Evolutionary conservation across 257 asterid genomes (phyloP).

Genomic region (Parsonsia alboflavescens): DNA sequence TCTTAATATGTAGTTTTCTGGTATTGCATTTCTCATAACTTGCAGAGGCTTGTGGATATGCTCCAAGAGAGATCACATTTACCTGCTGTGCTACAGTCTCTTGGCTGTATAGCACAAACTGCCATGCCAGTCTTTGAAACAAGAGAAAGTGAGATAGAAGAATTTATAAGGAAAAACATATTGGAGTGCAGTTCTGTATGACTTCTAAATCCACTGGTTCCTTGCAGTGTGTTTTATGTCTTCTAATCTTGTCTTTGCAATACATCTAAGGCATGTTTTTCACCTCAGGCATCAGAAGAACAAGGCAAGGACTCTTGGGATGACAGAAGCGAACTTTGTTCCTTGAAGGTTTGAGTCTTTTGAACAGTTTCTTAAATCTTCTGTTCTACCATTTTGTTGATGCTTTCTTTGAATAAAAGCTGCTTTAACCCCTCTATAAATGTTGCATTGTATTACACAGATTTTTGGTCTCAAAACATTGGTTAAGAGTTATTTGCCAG

Average conservation of each 20-base stretch:
- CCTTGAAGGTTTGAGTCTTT: conserved; percentile 62
- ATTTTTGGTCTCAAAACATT: conserved; percentile 86
- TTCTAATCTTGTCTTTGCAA: background rate
- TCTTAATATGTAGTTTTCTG: conserved; percentile 14
- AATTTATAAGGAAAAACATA: conserved; percentile 68
- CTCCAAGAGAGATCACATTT: conserved; percentile 81
- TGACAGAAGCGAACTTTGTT: conserved; percentile 81
- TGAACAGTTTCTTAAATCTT: conserved; percentile 10
- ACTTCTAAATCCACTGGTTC: conserved; percentile 14
- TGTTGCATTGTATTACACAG: conserved; percentile 35
- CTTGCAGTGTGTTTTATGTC: background rate
- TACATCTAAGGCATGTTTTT: conserved; percentile 16
- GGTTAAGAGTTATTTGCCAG: conserved; percentile 96
- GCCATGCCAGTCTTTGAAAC: conserved; percentile 99
- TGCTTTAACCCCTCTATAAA: background rate
- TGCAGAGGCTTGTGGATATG: conserved; percentile 94
- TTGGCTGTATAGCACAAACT: conserved; percentile 96
- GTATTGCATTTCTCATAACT: conserved; percentile 13
- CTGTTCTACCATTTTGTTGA: conserved; percentile 5
- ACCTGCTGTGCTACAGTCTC: conserved; percentile 97
- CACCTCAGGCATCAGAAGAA: conserved; percentile 56
- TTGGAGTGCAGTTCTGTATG: conserved; percentile 75
- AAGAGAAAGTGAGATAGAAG: conserved; percentile 80
- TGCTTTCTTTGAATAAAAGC: background rate
- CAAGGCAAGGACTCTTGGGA: conserved; percentile 69